Evolutionary conservation across 2,329 filamentous ascomycete species (phyloP).

Genomic region (Geosmithia putterillii): DNA sequence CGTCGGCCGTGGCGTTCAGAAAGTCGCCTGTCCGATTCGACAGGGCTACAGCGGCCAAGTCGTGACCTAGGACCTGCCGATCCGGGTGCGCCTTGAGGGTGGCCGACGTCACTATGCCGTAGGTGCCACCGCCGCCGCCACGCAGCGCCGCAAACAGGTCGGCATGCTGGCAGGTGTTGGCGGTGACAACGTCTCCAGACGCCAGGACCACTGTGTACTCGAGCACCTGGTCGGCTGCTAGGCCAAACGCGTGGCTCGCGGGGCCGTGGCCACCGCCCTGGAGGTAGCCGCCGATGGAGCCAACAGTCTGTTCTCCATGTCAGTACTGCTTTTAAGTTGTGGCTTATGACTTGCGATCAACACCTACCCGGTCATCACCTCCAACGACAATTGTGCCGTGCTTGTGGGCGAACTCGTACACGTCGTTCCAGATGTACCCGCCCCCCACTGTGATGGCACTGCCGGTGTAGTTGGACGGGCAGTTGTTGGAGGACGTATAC

Average conservation of each 20-base stretch:
- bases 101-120: slow-evolving; percentile 25
- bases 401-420: slow-evolving; percentile 4
- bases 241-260: slow-evolving; percentile 4
- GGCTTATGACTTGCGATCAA: background rate
- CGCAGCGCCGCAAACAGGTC: slow-evolving; percentile 41
- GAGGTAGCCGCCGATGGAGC: slow-evolving; percentile 3
- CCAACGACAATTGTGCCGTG: slow-evolving; percentile 1
- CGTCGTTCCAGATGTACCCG: slow-evolving; percentile 2
- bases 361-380: background rate
- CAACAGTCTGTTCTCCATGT: slow-evolving; percentile 3
- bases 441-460: slow-evolving; percentile 3
- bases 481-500: background rate
- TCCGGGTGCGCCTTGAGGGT: background rate
- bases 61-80: background rate
- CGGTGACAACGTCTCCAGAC: slow-evolving; percentile 3
- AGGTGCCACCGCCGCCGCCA: slow-evolving; percentile 37
- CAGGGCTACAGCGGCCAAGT: background rate
- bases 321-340: background rate
- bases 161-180: slow-evolving; percentile 16
- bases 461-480: background rate
- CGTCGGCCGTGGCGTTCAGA: no score
- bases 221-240: slow-evolving; percentile 5
- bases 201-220: slow-evolving; percentile 5
- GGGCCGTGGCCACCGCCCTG: slow-evolving; percentile 6
- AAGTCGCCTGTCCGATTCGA: no score